These are phyloP conservation scores for Cystobasidium pallidum DNA, from an alignment of 1,284 basidiomycete genomes.

Conservation along the genomic window DNA sequence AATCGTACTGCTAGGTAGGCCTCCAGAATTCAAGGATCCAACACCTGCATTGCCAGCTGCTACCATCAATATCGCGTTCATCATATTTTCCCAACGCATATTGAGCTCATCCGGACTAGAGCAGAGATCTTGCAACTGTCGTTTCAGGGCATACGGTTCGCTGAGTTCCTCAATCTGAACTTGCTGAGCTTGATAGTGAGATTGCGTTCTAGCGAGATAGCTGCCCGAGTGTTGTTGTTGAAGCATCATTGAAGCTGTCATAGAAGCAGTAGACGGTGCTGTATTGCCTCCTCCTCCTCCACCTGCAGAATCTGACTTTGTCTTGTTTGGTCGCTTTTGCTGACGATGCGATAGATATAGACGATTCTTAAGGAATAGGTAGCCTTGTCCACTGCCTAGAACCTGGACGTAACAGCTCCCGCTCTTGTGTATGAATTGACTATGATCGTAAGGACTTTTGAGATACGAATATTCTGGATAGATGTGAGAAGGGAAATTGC, in stretches of 20 bases:
- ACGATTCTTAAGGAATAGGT: constrained; percentile 84
- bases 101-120: constrained; percentile 30
- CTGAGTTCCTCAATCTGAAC: not conserved
- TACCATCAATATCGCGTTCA: constrained; percentile 28
- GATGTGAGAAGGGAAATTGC: constrained; percentile 69
- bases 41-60: constrained; percentile 22
- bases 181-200: constrained; percentile 30
- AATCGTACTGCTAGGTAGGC: constrained; percentile 6
- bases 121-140: constrained; percentile 35
- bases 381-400: constrained; percentile 63
- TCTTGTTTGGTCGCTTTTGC: constrained; percentile 17
- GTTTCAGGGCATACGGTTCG: constrained; percentile 22
- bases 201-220: constrained; percentile 26
- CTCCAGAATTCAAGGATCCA: not conserved
- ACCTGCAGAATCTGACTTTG: not conserved
- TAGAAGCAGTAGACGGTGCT: constrained; percentile 10
- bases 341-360: constrained; percentile 57
- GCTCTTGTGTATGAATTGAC: constrained; percentile 84
- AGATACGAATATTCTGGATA: constrained; percentile 90
- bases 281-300: constrained; percentile 2
- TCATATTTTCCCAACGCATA: constrained; percentile 38
- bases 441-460: constrained; percentile 70
- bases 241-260: constrained; percentile 9
- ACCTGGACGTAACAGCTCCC: constrained; percentile 81
- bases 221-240: constrained; percentile 12